These are phyloP conservation scores for Neurospora sp. DNA, from an alignment of 495 filamentous ascomycete genomes.

Conservation along the genomic window DNA sequence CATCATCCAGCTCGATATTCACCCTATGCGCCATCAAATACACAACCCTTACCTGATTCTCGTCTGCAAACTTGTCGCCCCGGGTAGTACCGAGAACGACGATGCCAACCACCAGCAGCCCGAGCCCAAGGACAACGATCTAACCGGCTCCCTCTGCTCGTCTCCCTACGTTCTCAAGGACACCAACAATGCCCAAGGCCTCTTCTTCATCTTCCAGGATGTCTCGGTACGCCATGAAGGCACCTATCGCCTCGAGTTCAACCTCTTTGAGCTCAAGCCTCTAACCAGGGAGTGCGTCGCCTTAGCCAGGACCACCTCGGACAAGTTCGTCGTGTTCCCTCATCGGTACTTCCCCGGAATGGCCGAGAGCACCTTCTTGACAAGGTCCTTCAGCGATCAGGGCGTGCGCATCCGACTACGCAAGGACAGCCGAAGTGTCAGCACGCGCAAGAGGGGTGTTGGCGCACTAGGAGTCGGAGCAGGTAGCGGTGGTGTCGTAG, in stretches of 20 bases:
- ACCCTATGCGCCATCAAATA: constrained; percentile 46
- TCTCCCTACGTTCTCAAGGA: constrained; percentile 92
- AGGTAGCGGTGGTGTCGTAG: not conserved
- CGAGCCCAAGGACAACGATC: constrained; percentile 44
- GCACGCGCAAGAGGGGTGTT: constrained; percentile 32
- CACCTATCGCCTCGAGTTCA: constrained; percentile 70
- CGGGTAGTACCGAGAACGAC: constrained; percentile 30
- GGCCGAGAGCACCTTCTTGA: constrained; percentile 84
- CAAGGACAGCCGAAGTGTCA: constrained; percentile 55
- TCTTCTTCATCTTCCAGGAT: constrained; percentile 96
- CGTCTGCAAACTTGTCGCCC: constrained; percentile 51
- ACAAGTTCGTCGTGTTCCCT: constrained; percentile 63
- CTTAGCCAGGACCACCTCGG: constrained; percentile 62
- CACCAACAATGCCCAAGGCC: constrained; percentile 81
- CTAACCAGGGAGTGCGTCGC: constrained; percentile 30
- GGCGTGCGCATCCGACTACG: constrained; percentile 81
- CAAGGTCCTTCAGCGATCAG: constrained; percentile 89
- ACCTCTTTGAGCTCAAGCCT: constrained; percentile 84
- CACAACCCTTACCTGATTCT: constrained; percentile 50
- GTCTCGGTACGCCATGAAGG: constrained; percentile 79
- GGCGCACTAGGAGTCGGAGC: not conserved
- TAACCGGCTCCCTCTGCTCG: constrained; percentile 69
- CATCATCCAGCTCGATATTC: constrained; percentile 74
- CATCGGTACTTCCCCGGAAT: constrained; percentile 80
- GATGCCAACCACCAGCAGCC: constrained; percentile 31